Base-by-base conservation (phyloP, 768 basidiomycete genomes). In the Lentinula sp. region DNA sequence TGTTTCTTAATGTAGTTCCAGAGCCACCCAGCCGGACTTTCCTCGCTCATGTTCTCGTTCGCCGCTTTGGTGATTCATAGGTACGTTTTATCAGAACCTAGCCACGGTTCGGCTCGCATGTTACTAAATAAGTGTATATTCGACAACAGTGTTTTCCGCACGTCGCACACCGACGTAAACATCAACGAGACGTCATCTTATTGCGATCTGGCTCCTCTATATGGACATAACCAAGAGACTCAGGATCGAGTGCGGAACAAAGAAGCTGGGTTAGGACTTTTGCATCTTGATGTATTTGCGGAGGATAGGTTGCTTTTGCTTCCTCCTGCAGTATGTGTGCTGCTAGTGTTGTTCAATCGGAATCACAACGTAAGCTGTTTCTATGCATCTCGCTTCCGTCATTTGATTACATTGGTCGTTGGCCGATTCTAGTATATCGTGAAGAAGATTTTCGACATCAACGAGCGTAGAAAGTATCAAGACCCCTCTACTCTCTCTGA, bases 181-280 rank as follows among this genome's bases (percentile, higher is more conserved):
- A 85, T 91, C 65, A 95, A 95, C 72, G 82, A 92, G 69, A 93
- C 93, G 1, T 90, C 89, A 0, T 88, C 89, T 11, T 95, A 95
- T 67, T 85, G 94, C 55, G 93, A 95, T 67, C 80, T 95, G 1
- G 83, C 86, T 2, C 90, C 91, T 2, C 74, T 95, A 31, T 95
- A 95, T 67, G 93, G 93, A 0, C 83, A 88, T 61, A 82, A 84
- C 64, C 81, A 87, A 64, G 75, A 71, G 15, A 80, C 75, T 16
- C 86, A 88, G 68, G 72, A 88, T 64, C 75, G 78, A 68, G 78
- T 88, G 61, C 75, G 84, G 32, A 61, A 59, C 63, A 62, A 65
- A 54, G 68, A 74, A 55, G 76, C 87, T 63, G 92, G 92, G 5
- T 80, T 81, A 16, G 92, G 92, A 0, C 70, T 79, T 28, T 75